These are phyloP conservation scores for Drosera spatulata DNA, from an alignment of 179 eudicot genomes.

Conservation along the genomic window DNA sequence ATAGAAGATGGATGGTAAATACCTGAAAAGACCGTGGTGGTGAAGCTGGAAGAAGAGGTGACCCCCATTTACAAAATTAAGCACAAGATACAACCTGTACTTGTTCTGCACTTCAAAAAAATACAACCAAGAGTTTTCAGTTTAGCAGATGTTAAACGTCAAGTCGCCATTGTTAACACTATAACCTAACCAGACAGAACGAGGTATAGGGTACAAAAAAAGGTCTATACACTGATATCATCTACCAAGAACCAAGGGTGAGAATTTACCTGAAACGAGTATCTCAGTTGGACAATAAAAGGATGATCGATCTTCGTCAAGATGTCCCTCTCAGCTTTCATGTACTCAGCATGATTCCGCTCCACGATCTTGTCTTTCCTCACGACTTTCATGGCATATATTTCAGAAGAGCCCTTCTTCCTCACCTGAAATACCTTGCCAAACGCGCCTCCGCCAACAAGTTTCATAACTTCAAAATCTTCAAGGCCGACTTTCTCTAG, in stretches of 20 bases:
- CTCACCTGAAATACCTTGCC: constrained; percentile 68
- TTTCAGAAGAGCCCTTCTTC: constrained; percentile 39
- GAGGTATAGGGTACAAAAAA: too few relatives aligned
- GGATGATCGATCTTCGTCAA: constrained; percentile 63
- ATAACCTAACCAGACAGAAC: not conserved
- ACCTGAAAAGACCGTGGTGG: constrained; percentile 74
- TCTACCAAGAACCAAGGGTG: too few relatives aligned
- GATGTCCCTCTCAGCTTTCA: constrained; percentile 62
- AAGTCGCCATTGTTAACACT: not conserved
- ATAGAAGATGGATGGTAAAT: constrained; percentile 1
- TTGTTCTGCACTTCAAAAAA: constrained; percentile 47
- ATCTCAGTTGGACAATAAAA: constrained; percentile 55
- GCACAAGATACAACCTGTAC: constrained; percentile 64
- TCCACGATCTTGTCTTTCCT: constrained; percentile 63
- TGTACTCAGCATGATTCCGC: constrained; percentile 59
- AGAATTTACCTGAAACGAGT: constrained; percentile 68
- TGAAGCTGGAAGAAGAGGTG: constrained; percentile 63
- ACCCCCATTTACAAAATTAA: constrained; percentile 64
- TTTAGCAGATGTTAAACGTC: not conserved
- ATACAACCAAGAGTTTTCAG: not conserved
- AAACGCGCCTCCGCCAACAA: constrained; percentile 72
- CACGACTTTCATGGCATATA: constrained; percentile 85
- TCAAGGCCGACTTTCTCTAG: constrained; percentile 4
- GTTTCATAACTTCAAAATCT: constrained; percentile 61
- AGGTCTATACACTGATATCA: too few relatives aligned